Percentiles rank a stretch among this genome's conserved stretches.
These are phyloP conservation scores for Pythium monospermum DNA, from an alignment of 352 stramenopile genomes.

Conservation along the genomic window DNA sequence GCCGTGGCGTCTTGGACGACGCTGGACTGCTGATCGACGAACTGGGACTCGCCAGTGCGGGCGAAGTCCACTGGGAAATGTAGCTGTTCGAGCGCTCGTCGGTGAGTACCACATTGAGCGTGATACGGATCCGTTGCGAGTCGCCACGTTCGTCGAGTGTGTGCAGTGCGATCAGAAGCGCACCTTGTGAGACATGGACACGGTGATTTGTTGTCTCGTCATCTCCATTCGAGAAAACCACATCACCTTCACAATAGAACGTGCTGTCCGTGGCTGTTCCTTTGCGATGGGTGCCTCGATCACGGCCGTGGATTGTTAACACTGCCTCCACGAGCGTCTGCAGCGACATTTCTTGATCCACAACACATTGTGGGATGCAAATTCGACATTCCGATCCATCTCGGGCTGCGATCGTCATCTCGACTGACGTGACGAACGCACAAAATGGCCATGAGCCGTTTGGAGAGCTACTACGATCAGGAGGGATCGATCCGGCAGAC, in stretches of 20 bases:
- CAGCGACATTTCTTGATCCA: constrained; percentile 10
- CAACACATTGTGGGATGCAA: constrained; percentile 2
- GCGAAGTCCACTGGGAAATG: constrained; percentile 4
- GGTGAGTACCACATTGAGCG: constrained; percentile 10
- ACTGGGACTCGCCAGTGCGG: constrained; percentile 4
- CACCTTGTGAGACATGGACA: constrained; percentile 5
- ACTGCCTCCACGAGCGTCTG: constrained; percentile 6
- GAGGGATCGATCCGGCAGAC: neutral
- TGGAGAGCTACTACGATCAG: neutral
- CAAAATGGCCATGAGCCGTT: constrained; percentile 3
- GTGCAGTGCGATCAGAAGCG: constrained; percentile 5
- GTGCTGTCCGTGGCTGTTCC: neutral
- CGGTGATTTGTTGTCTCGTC: neutral
- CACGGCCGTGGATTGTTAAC: constrained; percentile 6
- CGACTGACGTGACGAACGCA: neutral
- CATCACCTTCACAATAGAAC: constrained; percentile 16
- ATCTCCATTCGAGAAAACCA: neutral
- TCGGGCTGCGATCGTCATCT: constrained; percentile 1
- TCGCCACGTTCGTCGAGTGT: constrained; percentile 6
- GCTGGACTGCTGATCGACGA: constrained; percentile 14
- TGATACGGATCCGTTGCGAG: neutral
- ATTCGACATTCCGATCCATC: constrained; percentile 13
- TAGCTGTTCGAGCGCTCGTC: constrained; percentile 15
- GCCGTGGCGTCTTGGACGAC: constrained; percentile 7
- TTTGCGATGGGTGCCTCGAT: neutral